phyloP scores from a whole-genome alignment of 257 asterid genomes.

The Ligustrum vulgare region DNA sequence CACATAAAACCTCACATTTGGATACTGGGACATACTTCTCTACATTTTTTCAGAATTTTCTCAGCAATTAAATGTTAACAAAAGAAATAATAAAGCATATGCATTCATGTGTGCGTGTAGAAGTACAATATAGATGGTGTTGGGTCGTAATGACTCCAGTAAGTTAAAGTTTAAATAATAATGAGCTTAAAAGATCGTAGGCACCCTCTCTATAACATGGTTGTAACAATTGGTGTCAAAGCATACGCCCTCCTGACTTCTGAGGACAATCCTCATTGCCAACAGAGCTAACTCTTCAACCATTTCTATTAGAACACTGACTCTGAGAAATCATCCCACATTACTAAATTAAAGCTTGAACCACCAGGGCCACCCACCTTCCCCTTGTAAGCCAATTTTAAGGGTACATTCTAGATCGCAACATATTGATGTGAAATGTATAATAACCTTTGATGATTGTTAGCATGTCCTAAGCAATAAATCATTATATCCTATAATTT shows the following conservation, averaged over 20 bases:
- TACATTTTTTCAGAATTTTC: background rate
- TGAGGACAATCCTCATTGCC: background rate
- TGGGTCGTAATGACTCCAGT: too few species aligned
- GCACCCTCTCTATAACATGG: background rate
- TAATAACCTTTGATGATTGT: background rate
- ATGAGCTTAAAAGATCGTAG: too few species aligned
- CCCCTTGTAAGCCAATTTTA: background rate
- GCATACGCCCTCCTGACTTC: background rate
- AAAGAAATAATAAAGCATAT: background rate
- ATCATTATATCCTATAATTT: background rate
- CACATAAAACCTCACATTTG: background rate
- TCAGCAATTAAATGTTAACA: background rate
- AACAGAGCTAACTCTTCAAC: background rate
- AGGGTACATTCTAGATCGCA: background rate
- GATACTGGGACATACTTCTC: background rate
- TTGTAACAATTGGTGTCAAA: background rate
- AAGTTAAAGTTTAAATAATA: too few species aligned
- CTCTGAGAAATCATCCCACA: background rate
- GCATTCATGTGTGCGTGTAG: background rate
- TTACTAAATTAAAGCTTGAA: background rate
- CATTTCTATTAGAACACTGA: background rate
- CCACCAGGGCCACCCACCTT: background rate
- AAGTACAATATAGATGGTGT: too few species aligned
- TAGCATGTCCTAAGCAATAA: background rate
- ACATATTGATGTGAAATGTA: background rate